Conservation (phyloP, 2,329 filamentous ascomycete genomes). For the Arachnomyces sp. region DNA sequence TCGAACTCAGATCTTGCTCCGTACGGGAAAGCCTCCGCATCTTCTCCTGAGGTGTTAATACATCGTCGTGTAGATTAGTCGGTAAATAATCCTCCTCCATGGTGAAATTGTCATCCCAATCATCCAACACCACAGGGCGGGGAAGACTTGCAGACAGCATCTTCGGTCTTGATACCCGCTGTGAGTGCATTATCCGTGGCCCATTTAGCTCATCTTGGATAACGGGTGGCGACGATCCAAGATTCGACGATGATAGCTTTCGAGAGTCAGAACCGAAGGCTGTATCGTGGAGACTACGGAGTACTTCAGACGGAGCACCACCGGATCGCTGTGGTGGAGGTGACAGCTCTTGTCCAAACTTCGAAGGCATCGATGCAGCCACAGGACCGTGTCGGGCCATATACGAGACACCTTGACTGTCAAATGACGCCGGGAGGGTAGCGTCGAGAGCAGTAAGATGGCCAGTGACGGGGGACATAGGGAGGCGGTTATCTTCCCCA, state of each 20-base stretch:
- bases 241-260: constrained; percentile 41
- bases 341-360: constrained; percentile 67
- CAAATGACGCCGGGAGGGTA: constrained; percentile 86
- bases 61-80: constrained; percentile 54
- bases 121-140: constrained; percentile 43
- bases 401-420: constrained; percentile 89
- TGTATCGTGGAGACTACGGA: constrained; percentile 54
- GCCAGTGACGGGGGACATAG: constrained; percentile 64
- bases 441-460: constrained; percentile 89
- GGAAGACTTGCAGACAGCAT: constrained; percentile 55
- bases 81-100: constrained; percentile 89
- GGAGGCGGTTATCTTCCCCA: constrained; percentile 65
- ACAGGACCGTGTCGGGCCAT: constrained; percentile 84
- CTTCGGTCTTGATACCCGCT: constrained; percentile 51
- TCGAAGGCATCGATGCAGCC: constrained; percentile 83
- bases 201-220: constrained; percentile 59
- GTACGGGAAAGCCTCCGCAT: constrained; percentile 52
- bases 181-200: constrained; percentile 57
- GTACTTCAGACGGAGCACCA: constrained; percentile 57
- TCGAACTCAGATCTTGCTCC: constrained; percentile 43
- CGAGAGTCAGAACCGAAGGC: constrained; percentile 64
- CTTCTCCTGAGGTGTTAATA: constrained; percentile 54
- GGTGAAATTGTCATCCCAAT: constrained; percentile 59
- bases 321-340: constrained; percentile 60
- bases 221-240: constrained; percentile 52